A percentile compares a stretch with the other conserved stretches of the same genome.
phyloP scores from a whole-genome alignment of 345 rosid species.

The Gossypium herbaceum region DNA sequence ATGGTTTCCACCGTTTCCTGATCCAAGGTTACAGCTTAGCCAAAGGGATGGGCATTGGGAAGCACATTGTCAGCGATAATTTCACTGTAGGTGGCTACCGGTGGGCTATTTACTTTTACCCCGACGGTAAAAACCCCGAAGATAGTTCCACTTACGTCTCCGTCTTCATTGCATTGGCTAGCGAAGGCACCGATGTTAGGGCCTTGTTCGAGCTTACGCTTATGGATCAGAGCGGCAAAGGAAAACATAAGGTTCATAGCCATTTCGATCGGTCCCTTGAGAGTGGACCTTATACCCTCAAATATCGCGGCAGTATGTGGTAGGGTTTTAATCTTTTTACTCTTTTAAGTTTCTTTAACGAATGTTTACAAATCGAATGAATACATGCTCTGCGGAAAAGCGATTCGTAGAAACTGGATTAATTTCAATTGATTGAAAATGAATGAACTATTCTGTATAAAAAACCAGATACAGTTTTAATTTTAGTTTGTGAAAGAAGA shows the following conservation, averaged over 20 bases:
- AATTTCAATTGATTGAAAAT: not conserved
- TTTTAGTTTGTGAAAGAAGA: not conserved
- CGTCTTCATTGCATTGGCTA: slow-evolving; percentile 63
- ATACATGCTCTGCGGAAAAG: not conserved
- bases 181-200: slow-evolving; percentile 64
- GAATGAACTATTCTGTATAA: not conserved
- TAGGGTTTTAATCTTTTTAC: not conserved
- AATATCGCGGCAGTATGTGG: slow-evolving; percentile 37
- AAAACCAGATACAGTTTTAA: not conserved
- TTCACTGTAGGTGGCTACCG: slow-evolving; percentile 62
- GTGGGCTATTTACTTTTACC: slow-evolving; percentile 71
- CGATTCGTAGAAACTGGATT: not conserved
- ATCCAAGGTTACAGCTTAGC: slow-evolving; percentile 81
- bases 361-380: not conserved
- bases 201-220: slow-evolving; percentile 67
- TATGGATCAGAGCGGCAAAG: slow-evolving; percentile 70
- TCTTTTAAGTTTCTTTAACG: not conserved
- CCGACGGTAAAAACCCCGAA: slow-evolving; percentile 67
- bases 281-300: slow-evolving; percentile 65
- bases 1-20: slow-evolving; percentile 72
- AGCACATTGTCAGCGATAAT: slow-evolving; percentile 62
- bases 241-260: slow-evolving; percentile 64
- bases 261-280: slow-evolving; percentile 67
- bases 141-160: slow-evolving; percentile 58
- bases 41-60: slow-evolving; percentile 66